Evolutionary conservation across 768 basidiomycete species (phyloP).

Genomic region (Panellus pusillus): DNA sequence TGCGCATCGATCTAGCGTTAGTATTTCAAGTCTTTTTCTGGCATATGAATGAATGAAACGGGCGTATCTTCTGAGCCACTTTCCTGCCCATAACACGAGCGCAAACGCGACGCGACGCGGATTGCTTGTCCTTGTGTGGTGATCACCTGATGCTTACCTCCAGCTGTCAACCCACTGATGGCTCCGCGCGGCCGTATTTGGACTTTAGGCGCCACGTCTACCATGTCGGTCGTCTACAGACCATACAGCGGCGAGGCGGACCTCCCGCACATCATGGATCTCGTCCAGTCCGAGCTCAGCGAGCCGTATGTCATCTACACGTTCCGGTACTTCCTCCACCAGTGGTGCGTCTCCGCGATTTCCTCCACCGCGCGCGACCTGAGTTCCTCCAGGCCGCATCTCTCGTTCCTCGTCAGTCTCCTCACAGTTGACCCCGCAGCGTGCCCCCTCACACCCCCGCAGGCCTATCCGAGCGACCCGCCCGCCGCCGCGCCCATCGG

Average conservation of each 20-base stretch:
- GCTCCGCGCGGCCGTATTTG: too few relatives aligned
- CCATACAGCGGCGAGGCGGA: slow-evolving; percentile 17
- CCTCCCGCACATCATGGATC: slow-evolving; percentile 19
- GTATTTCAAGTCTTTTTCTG: too few relatives aligned
- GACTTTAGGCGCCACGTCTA: slow-evolving; percentile 9
- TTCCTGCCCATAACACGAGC: too few relatives aligned
- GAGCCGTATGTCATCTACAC: slow-evolving; percentile 92
- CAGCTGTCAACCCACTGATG: too few relatives aligned
- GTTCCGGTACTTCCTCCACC: slow-evolving; percentile 93
- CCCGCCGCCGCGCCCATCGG: slow-evolving; percentile 65
- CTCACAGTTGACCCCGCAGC: slow-evolving; percentile 61
- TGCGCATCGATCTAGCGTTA: too few relatives aligned
- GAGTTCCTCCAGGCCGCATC: slow-evolving; percentile 20
- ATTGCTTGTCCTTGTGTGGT: too few relatives aligned
- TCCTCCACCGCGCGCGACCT: slow-evolving; percentile 1
- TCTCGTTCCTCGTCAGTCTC: slow-evolving; percentile 54
- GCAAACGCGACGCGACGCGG: too few relatives aligned
- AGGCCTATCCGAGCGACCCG: slow-evolving; percentile 61
- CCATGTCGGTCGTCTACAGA: slow-evolving; percentile 14
- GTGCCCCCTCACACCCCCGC: slow-evolving; percentile 1
- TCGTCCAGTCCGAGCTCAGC: slow-evolving; percentile 22
- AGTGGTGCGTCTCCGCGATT: slow-evolving; percentile 66
- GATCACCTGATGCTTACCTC: too few relatives aligned
- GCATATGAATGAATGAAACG: too few relatives aligned
- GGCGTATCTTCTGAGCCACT: too few relatives aligned